A percentile compares a stretch with the other conserved stretches of the same genome.
phyloP scores from a whole-genome alignment of 148 eudicot species.

The Vaccinium corymbosum region DNA sequence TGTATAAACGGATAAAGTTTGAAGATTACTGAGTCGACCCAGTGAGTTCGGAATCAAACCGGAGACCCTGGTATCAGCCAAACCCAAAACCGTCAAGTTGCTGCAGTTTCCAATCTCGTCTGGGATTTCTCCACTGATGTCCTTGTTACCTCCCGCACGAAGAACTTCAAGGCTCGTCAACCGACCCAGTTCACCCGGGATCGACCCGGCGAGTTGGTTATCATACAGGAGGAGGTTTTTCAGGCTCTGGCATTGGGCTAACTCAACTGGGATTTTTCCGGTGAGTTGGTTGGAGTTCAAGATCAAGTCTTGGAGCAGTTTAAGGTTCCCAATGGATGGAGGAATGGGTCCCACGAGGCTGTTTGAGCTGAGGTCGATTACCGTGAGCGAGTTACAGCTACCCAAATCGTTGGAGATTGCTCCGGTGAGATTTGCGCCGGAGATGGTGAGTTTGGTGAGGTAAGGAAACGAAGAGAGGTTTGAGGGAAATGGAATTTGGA shows the following conservation, averaged over 20 bases:
- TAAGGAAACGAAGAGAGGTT: conserved; percentile 40
- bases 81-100: conserved; percentile 63
- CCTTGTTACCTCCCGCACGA: conserved; percentile 74
- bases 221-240: conserved; percentile 54
- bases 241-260: conserved; percentile 48
- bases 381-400: conserved; percentile 32
- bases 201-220: conserved; percentile 52
- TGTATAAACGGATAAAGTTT: conserved; percentile 61
- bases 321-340: conserved; percentile 49
- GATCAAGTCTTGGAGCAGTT: conserved; percentile 44
- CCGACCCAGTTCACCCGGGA: conserved; percentile 59
- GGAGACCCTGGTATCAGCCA: conserved; percentile 71
- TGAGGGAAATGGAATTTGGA: conserved; percentile 50
- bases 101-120: conserved; percentile 54
- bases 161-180: conserved; percentile 43
- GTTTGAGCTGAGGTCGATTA: conserved; percentile 56
- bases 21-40: conserved; percentile 50
- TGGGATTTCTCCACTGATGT: conserved; percentile 62
- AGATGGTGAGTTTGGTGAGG: conserved; percentile 46
- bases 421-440: conserved; percentile 69
- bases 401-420: conserved; percentile 57
- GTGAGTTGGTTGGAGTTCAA: conserved; percentile 73
- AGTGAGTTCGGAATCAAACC: conserved; percentile 60
- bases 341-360: conserved; percentile 59
- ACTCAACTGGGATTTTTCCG: conserved; percentile 64